Evolutionary conservation across 208 protist genomes (phyloP), one percentile per base, ranked within the genome.

Genomic region (Trypanosoma avium): DNA sequence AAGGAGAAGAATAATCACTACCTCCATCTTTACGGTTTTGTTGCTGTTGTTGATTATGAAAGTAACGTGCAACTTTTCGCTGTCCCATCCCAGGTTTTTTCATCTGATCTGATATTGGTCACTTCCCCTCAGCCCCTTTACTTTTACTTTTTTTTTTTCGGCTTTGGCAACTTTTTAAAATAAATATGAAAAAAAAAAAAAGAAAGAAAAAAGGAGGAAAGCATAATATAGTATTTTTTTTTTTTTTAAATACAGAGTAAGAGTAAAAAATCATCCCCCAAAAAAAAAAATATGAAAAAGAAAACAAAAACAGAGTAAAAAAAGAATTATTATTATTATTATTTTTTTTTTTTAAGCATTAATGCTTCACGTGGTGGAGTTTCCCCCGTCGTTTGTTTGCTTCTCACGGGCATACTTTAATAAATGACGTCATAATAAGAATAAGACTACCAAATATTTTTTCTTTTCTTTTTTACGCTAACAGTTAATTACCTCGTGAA

Each of bases 71-170:
- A 49, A 4, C 53, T 21, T 54, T 26, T 35, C 60, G 63, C 53
- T 55, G 5, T 46, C 35, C 48, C 40, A 29, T 36, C 66, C 46
- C 45, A n/a, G 42, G 53, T 13, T 53, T 22, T 24, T 26, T 35
- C 57, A 90, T 74, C 13, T 80, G 83, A 53, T 84, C 70, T 27
- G 73, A 84, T 75, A 92, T 75, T 17, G 79, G 61, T 4, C 74
- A 77, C 79, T 80, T 81, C 24, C 6, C 43, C 59, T 46, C 45
- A 9, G 3, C 13, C 30, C 4, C 40, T 4, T n/a, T n/a, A n/a
- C n/a, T n/a, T n/a, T n/a, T n/a, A n/a, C n/a, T n/a, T n/a, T 71
- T 2, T 35, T 49, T 61, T 13, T 9, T 43, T 38, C 21, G 9
- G 21, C 48, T 29, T 61, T n/a, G 4, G 4, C n/a, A 29, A 15